Evolutionary conservation across 495 filamentous ascomycete genomes (phyloP).

Genomic region (Chaetomium fimeti): DNA sequence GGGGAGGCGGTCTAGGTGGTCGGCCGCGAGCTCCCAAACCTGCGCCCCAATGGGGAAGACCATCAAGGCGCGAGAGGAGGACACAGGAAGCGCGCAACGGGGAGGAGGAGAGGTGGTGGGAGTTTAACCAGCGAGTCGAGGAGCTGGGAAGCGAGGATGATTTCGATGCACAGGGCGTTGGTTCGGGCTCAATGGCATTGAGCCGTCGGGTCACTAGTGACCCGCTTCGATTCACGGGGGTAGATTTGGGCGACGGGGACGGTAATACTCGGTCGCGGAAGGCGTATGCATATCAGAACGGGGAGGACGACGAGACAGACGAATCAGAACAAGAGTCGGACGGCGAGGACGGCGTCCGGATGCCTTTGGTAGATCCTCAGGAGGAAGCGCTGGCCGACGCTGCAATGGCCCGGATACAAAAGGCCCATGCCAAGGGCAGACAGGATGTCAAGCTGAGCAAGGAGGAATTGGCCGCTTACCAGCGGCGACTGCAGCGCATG

Average conservation of each 20-base stretch:
- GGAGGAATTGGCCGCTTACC: constrained; percentile 72
- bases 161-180: constrained; percentile 59
- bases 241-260: constrained; percentile 52
- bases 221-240: constrained; percentile 60
- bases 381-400: constrained; percentile 72
- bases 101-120: constrained; percentile 47
- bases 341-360: constrained; percentile 51
- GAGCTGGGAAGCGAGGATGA: constrained; percentile 66
- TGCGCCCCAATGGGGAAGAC: constrained; percentile 98
- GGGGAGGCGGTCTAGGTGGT: constrained; percentile 99
- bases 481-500: constrained; percentile 60
- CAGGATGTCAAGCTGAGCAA: constrained; percentile 72
- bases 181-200: constrained; percentile 45
- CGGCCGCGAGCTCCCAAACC: constrained; percentile 97
- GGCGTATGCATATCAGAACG: constrained; percentile 48
- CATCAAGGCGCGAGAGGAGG: constrained; percentile 79
- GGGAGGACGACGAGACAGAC: constrained; percentile 53
- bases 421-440: constrained; percentile 69
- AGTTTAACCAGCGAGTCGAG: constrained; percentile 52
- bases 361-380: constrained; percentile 55
- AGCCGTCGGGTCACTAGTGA: constrained; percentile 53
- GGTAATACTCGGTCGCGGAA: constrained; percentile 45
- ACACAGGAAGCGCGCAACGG: constrained; percentile 58
- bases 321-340: constrained; percentile 56
- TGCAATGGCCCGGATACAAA: constrained; percentile 72